Conservation (phyloP, 805 yeast species). For the Suhomyces emberorum region DNA sequence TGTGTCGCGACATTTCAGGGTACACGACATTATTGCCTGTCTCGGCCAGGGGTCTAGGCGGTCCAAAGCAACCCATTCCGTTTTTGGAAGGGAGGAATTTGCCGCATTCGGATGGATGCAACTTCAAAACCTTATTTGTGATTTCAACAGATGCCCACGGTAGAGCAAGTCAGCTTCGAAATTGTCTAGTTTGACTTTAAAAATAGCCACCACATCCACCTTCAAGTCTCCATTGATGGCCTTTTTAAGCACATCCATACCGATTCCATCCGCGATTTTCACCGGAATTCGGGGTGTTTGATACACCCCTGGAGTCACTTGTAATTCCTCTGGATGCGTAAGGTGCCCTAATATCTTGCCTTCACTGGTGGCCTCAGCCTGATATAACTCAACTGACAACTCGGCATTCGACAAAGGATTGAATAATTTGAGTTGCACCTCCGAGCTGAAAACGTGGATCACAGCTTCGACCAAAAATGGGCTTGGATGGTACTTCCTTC, state of each 20-base stretch:
- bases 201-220: conserved; percentile 45
- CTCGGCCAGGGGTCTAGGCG: background rate
- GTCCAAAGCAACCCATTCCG: too few species aligned
- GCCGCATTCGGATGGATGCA: too few species aligned
- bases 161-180: conserved; percentile 44
- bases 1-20: conserved; percentile 4
- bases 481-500: background rate
- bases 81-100: too few species aligned
- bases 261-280: conserved; percentile 42
- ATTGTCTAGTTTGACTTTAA: conserved; percentile 37
- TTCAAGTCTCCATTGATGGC: conserved; percentile 50
- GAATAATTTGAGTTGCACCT: conserved; percentile 49
- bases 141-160: conserved; percentile 40
- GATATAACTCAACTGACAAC: conserved; percentile 37
- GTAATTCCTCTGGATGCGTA: conserved; percentile 35
- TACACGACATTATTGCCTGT: conserved; percentile 4
- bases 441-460: conserved; percentile 53
- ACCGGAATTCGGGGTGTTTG: conserved; percentile 51
- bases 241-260: conserved; percentile 46
- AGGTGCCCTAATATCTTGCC: conserved; percentile 47
- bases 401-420: conserved; percentile 54
- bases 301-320: conserved; percentile 51
- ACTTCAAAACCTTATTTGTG: conserved; percentile 5
- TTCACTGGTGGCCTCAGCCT: conserved; percentile 48
- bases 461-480: conserved; percentile 49